Percentiles rank a stretch among this genome's conserved stretches.
phyloP scores from a whole-genome alignment of 75 land plant species.

The Pseudotsuga menziesii region DNA sequence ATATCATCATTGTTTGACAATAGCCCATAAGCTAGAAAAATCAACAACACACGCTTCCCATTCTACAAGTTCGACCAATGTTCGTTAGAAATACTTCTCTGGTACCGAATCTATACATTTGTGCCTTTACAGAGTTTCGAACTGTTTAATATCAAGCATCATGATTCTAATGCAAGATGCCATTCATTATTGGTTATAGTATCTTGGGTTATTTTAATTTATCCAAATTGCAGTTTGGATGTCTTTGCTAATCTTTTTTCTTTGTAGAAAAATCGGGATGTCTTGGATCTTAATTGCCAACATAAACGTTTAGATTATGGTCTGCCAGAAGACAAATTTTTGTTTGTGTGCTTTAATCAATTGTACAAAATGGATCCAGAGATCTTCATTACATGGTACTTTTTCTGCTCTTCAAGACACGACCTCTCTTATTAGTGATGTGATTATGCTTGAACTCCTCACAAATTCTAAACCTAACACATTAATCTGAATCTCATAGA shows the following conservation, averaged over 20 bases:
- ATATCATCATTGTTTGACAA: too few species aligned
- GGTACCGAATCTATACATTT: too few species aligned
- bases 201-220: neutral
- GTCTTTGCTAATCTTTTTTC: conserved; percentile 1
- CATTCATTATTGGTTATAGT: neutral
- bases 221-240: neutral
- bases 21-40: too few species aligned
- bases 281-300: conserved; percentile 63
- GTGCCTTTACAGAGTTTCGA: too few species aligned
- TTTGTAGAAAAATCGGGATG: conserved; percentile 89
- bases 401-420: neutral
- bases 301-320: conserved; percentile 96
- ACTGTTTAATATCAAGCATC: too few species aligned
- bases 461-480: neutral
- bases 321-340: conserved; percentile 88
- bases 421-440: neutral
- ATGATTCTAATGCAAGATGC: too few species aligned
- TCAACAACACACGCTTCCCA: too few species aligned
- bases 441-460: neutral
- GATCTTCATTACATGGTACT: conserved; percentile 88
- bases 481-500: too few species aligned
- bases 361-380: conserved; percentile 99
- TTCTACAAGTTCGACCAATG: too few species aligned
- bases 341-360: conserved; percentile 99
- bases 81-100: too few species aligned